A percentile compares a stretch with the other conserved stretches of the same genome.
Evolutionary conservation across 1,284 basidiomycete species (phyloP).

Genomic region (Apiotrichum akiyoshidainum): DNA sequence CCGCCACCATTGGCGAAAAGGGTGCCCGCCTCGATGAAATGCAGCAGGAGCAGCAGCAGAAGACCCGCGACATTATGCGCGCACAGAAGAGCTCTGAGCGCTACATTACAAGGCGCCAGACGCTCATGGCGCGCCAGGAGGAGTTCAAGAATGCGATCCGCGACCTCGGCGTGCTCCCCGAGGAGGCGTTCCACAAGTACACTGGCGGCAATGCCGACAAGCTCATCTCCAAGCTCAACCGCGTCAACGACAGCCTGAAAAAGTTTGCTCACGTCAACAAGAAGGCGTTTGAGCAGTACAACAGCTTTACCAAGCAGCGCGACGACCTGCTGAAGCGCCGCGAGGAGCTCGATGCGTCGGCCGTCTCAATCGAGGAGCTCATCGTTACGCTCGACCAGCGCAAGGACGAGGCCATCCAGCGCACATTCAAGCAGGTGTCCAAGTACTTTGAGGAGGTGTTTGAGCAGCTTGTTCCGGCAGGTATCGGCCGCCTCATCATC

Average conservation of each 20-base stretch:
- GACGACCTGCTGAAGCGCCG: slow-evolving; percentile 83
- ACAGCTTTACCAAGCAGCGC: slow-evolving; percentile 94
- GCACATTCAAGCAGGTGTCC: slow-evolving; percentile 96
- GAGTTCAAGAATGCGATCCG: slow-evolving; percentile 92
- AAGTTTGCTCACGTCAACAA: slow-evolving; percentile 99
- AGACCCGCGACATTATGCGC: slow-evolving; percentile 74
- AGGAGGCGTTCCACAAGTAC: slow-evolving; percentile 96
- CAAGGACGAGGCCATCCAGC: slow-evolving; percentile 97
- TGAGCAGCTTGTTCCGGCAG: slow-evolving; percentile 92
- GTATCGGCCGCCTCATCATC: slow-evolving; percentile 85
- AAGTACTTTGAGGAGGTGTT: slow-evolving; percentile 97
- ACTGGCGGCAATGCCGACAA: slow-evolving; percentile 75
- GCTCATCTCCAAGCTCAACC: slow-evolving; percentile 86
- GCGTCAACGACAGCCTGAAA: slow-evolving; percentile 85
- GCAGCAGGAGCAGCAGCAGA: slow-evolving; percentile 78
- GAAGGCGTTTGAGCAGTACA: slow-evolving; percentile 98
- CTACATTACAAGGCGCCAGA: slow-evolving; percentile 85
- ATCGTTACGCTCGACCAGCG: slow-evolving; percentile 91
- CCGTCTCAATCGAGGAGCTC: slow-evolving; percentile 86
- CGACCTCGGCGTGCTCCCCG: slow-evolving; percentile 91
- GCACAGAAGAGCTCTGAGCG: slow-evolving; percentile 94
- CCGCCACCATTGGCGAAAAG: slow-evolving; percentile 63
- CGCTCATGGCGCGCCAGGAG: slow-evolving; percentile 77
- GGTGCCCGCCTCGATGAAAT: slow-evolving; percentile 67
- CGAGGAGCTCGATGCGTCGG: slow-evolving; percentile 85